Conservation (phyloP, 2,329 filamentous ascomycete species). For the Fusarium gaditjirri region DNA sequence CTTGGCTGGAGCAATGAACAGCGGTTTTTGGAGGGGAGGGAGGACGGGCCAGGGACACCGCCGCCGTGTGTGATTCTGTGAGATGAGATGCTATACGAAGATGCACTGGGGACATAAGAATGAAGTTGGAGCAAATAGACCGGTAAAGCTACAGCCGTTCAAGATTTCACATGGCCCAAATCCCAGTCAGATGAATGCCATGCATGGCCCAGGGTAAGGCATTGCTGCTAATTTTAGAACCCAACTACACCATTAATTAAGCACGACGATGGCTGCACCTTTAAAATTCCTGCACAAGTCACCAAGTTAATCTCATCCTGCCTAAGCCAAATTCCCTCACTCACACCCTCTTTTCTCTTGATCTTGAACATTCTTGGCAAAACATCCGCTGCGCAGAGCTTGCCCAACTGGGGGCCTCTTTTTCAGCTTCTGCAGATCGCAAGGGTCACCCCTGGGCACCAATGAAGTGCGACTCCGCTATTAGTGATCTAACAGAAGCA, state of each 20-base stretch:
- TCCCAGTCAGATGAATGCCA: background rate
- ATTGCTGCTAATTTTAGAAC: background rate
- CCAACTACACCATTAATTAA: background rate
- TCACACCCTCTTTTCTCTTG: background rate
- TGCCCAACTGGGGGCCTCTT: conserved; percentile 7
- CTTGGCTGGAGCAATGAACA: conserved; percentile 9
- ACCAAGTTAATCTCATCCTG: background rate
- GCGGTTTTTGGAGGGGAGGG: background rate
- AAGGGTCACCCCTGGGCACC: conserved; percentile 6
- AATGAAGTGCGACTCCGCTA: background rate
- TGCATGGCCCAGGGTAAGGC: background rate
- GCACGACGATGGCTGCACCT: background rate
- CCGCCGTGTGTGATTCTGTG: conserved; percentile 19
- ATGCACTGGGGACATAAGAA: rapidly evolving
- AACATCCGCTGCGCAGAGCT: conserved; percentile 3
- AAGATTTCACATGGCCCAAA: background rate
- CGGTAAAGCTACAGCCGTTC: rapidly evolving
- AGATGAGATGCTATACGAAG: background rate
- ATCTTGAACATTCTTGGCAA: background rate
- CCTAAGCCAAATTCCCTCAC: background rate
- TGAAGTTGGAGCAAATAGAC: background rate
- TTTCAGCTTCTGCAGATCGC: conserved; percentile 32
- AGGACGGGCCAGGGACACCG: background rate
- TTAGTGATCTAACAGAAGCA: background rate
- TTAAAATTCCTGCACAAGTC: no score